phyloP scores from a whole-genome alignment of 73 alveolate genomes.

The Tetrahymena thermophila region DNA sequence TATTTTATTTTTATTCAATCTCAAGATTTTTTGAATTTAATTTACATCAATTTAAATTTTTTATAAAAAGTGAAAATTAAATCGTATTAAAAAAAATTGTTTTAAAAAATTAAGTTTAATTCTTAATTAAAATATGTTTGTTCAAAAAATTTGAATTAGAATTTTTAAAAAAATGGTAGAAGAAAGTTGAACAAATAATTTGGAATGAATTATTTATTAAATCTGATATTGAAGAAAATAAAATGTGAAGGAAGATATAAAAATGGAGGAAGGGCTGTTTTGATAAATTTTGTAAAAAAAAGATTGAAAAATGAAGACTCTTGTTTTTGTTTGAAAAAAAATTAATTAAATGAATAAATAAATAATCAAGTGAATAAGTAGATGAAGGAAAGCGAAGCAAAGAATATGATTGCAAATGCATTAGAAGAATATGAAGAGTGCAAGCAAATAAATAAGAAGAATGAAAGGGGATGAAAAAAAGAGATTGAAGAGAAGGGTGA shows the following conservation, averaged over 20 bases:
- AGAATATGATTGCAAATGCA: too few relatives aligned
- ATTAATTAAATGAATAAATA: not conserved
- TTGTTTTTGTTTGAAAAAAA: not conserved
- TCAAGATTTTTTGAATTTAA: too few relatives aligned
- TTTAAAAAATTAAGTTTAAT: too few relatives aligned
- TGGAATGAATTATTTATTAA: not conserved
- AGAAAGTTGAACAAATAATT: not conserved
- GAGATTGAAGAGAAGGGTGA: constrained; percentile 1
- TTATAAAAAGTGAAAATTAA: too few relatives aligned
- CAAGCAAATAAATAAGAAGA: not conserved
- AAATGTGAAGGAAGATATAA: not conserved
- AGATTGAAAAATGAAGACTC: not conserved
- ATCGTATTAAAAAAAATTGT: too few relatives aligned
- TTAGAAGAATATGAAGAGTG: not conserved
- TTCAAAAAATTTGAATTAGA: too few relatives aligned
- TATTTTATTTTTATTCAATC: too few relatives aligned
- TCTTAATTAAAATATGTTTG: too few relatives aligned
- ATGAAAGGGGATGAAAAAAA: constrained; percentile 1
- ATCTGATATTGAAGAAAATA: not conserved
- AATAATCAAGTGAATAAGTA: not conserved
- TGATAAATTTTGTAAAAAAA: not conserved
- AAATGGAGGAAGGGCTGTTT: not conserved
- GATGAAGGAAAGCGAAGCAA: not conserved
- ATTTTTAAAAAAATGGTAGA: too few relatives aligned
- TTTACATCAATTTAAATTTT: too few relatives aligned